phyloP scores from a whole-genome alignment of 2,329 filamentous ascomycete genomes.

The Xylariaceae sp. region DNA sequence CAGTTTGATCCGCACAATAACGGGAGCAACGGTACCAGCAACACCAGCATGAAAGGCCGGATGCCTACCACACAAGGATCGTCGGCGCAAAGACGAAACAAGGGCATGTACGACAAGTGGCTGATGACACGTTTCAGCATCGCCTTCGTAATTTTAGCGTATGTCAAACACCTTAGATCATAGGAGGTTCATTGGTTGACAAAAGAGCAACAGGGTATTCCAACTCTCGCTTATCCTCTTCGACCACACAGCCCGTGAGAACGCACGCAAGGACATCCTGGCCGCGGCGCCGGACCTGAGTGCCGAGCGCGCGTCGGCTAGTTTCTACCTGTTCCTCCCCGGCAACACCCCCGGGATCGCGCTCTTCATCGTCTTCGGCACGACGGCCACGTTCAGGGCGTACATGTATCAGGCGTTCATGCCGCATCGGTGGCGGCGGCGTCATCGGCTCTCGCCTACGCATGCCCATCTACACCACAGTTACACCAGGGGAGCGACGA shows the following conservation, averaged over 20 bases:
- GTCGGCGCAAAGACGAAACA: not conserved
- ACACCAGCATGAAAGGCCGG: too few species aligned
- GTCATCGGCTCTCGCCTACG: too few species aligned
- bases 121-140: conserved; percentile 17
- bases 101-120: conserved; percentile 16
- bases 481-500: too few species aligned
- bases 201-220: conserved; percentile 5
- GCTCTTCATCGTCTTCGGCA: conserved; percentile 21
- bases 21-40: not conserved
- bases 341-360: conserved; percentile 22
- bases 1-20: conserved; percentile 8
- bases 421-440: conserved; percentile 3
- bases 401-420: conserved; percentile 17
- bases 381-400: conserved; percentile 18
- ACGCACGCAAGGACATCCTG: conserved; percentile 9
- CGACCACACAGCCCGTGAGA: conserved; percentile 9
- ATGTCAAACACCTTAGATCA: not conserved
- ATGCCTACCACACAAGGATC: not conserved
- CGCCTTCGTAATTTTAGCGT: conserved; percentile 14
- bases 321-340: conserved; percentile 19
- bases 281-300: conserved; percentile 16
- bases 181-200: not conserved
- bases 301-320: conserved; percentile 11
- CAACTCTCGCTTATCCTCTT: conserved; percentile 11
- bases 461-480: too few species aligned